Percentiles rank a stretch among this genome's conserved stretches.
phyloP scores from a whole-genome alignment of 192 early-diverging fungal genomes.

The Entomortierella beljakovae region DNA sequence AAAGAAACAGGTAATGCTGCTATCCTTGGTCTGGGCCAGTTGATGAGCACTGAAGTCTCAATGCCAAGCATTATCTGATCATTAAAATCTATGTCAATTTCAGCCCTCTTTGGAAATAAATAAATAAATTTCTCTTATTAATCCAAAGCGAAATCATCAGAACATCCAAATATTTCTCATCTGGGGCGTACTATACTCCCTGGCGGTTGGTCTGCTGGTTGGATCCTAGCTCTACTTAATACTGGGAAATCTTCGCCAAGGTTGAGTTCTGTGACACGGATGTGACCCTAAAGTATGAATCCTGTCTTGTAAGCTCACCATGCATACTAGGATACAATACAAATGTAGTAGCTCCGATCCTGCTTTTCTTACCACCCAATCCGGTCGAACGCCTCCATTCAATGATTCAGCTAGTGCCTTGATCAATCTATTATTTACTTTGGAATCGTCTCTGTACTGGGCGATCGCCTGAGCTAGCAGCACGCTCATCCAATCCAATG shows the following conservation, averaged over 20 bases:
- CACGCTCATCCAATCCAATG: slow-evolving; percentile 88
- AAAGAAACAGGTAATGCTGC: slow-evolving; percentile 95
- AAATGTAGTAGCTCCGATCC: neutral
- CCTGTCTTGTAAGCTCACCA: too few species aligned
- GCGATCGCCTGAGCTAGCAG: slow-evolving; percentile 81
- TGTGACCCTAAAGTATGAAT: slow-evolving; percentile 58
- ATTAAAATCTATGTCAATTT: slow-evolving; percentile 87
- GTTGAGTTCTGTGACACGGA: slow-evolving; percentile 66
- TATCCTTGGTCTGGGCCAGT: slow-evolving; percentile 92
- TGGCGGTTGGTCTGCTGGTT: slow-evolving; percentile 60
- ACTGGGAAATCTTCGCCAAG: slow-evolving; percentile 70
- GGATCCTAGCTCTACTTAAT: slow-evolving; percentile 65
- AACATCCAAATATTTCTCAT: neutral
- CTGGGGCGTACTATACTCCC: slow-evolving; percentile 65
- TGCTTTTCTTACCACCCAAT: slow-evolving; percentile 70
- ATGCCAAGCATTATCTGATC: slow-evolving; percentile 96
- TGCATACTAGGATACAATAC: neutral
- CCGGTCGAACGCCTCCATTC: slow-evolving; percentile 74
- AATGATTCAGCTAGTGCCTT: slow-evolving; percentile 73
- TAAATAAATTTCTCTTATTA: neutral
- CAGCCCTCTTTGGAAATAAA: slow-evolving; percentile 65
- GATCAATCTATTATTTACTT: slow-evolving; percentile 73
- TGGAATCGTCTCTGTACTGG: slow-evolving; percentile 78
- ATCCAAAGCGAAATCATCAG: neutral
- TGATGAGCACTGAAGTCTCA: slow-evolving; percentile 92